Percentiles rank a stretch among this genome's conserved stretches.
These are phyloP conservation scores for Artemisia argyi DNA, from an alignment of 129 eudicot genomes.

Conservation along the genomic window DNA sequence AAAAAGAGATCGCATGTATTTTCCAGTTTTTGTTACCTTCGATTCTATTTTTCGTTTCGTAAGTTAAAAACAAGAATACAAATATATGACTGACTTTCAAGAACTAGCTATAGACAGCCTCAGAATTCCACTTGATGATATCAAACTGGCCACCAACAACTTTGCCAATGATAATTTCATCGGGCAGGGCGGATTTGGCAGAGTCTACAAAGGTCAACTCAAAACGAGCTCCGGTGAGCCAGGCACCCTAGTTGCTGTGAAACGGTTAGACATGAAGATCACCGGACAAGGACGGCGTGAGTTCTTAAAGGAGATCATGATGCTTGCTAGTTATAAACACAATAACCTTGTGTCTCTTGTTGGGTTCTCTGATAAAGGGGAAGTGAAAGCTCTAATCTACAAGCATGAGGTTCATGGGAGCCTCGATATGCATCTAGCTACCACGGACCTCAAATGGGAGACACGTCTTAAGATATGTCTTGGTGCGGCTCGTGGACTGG, in stretches of 20 bases:
- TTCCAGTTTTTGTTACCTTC: too few relatives aligned
- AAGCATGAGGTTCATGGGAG: constrained; percentile 12
- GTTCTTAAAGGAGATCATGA: constrained; percentile 5
- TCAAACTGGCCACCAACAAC: constrained; percentile 20
- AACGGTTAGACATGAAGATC: neutral
- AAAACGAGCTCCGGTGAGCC: neutral
- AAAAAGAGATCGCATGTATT: too few relatives aligned
- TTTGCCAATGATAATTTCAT: constrained; percentile 11
- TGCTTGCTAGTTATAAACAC: constrained; percentile 21
- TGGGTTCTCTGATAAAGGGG: constrained; percentile 11
- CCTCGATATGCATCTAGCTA: constrained; percentile 2
- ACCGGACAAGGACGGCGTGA: constrained; percentile 8
- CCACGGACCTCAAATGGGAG: constrained; percentile 15
- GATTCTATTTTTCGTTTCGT: too few relatives aligned
- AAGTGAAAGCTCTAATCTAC: neutral
- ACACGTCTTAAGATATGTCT: constrained; percentile 31
- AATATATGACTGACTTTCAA: constrained; percentile 17
- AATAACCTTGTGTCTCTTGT: constrained; percentile 8
- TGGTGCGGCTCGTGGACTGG: constrained; percentile 23
- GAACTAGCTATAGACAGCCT: constrained; percentile 10
- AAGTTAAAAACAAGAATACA: too few relatives aligned
- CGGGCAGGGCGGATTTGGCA: constrained; percentile 27
- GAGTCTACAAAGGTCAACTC: constrained; percentile 27
- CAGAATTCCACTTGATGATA: constrained; percentile 20
- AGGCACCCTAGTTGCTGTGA: constrained; percentile 4